Conservation (phyloP, 1,139 yeast genomes). For the Candida mesenterica region DNA sequence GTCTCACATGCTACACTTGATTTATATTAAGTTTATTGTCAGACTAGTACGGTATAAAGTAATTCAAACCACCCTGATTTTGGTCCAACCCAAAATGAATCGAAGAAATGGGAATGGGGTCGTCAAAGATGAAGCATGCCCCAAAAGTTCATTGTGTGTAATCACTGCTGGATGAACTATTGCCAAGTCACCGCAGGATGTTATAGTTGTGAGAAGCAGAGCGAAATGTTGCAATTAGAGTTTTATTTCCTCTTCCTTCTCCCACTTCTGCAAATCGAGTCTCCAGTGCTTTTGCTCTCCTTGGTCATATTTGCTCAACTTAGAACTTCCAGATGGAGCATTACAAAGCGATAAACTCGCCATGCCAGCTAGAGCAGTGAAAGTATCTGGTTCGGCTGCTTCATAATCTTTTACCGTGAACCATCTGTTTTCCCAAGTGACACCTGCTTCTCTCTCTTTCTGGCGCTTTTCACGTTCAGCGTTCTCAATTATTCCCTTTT, state of each 20-base stretch:
- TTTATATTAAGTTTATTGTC: too few species aligned
- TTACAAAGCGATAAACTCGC: conserved; percentile 60
- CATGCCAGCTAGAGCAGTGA: conserved; percentile 49
- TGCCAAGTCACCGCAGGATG: too few species aligned
- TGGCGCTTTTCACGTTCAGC: conserved; percentile 78
- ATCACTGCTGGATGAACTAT: too few species aligned
- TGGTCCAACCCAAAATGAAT: too few species aligned
- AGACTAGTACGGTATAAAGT: too few species aligned
- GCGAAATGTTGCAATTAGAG: conserved; percentile 23
- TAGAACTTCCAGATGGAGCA: conserved; percentile 64
- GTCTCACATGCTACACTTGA: too few species aligned
- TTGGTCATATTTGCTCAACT: conserved; percentile 50
- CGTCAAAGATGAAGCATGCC: too few species aligned
- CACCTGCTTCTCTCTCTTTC: conserved; percentile 61
- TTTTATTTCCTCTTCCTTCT: conserved; percentile 56
- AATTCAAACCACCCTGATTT: too few species aligned
- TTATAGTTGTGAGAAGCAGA: too few species aligned
- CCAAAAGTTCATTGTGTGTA: too few species aligned
- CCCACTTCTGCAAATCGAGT: conserved; percentile 53
- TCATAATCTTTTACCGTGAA: conserved; percentile 56
- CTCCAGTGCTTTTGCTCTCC: conserved; percentile 68
- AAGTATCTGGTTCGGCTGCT: conserved; percentile 36
- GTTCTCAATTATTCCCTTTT: conserved; percentile 77
- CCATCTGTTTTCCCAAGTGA: conserved; percentile 76
- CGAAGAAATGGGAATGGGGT: conserved; percentile 9